Base-by-base conservation (phyloP, 345 rosid species). In the Clarkia xantiana region DNA sequence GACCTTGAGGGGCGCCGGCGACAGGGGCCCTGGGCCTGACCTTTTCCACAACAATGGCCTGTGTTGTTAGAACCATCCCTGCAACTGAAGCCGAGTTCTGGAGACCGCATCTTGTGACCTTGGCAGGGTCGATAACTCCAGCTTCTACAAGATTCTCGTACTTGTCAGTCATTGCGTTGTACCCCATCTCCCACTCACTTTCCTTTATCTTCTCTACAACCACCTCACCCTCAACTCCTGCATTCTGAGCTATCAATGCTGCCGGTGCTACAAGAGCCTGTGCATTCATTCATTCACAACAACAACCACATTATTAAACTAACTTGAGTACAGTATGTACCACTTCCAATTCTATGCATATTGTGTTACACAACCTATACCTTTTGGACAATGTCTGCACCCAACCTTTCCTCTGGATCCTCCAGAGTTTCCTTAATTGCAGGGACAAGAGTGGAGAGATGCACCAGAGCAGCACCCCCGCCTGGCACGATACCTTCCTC, bases 401-500 rank as follows among this genome's bases (percentile, higher is more conserved):
- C 96, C 58, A 87, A 18, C 47, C 74, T 82, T 64, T 87, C 96
- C 10, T 86, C 98, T 0, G 94, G 64, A 51, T 93, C 94, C 54
- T 73, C 82, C 6, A 93, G 63, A 46, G 53, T 78, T 20, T 82
- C 90, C 80, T 82, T 87, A 38, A 93, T 77, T 12, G 91, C 77
- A 16, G 82, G 79, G 47, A 93, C 81, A 42, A 9, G 25, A 10
- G 70, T 58, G 9, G 96, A 75, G 42, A 93, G 95, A 69, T 93
- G 96, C 43, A 84, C 99, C 50, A 82, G 62, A 44, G 99, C 78
- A 2, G 96, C 82, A 51, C 91, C 95, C 62, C 96, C 99, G 16
- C 99, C 99, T 2, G 99, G 96, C 16, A 93, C 95, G 43, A 93
- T 93, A 0, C 99, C 99, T 77, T 93, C 99, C 56, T 93, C 96